phyloP scores from a whole-genome alignment of 177 flowering plant species.

The Vitis hybrid region DNA sequence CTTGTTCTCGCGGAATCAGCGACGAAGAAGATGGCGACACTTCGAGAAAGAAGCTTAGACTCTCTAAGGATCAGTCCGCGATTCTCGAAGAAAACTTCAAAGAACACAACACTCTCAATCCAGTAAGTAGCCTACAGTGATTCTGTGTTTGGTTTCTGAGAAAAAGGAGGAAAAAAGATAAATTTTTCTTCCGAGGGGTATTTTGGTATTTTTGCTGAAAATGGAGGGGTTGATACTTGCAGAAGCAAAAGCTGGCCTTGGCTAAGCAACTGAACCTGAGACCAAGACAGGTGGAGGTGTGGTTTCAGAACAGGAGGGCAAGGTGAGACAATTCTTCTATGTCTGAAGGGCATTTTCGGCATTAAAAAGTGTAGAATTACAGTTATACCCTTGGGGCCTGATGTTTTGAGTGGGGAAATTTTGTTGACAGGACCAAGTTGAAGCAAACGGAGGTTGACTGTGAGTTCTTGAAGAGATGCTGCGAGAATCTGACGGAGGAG shows the following conservation, averaged over 20 bases:
- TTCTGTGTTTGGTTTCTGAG: constrained; percentile 7
- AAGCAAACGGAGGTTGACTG: constrained; percentile 97
- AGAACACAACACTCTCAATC: constrained; percentile 85
- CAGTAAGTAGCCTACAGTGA: constrained; percentile 40
- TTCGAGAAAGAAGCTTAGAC: constrained; percentile 63
- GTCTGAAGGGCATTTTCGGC: neutral
- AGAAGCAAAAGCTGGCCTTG: constrained; percentile 87
- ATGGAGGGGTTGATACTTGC: constrained; percentile 15
- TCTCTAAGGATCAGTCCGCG: constrained; percentile 70
- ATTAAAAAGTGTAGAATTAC: neutral
- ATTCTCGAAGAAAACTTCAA: constrained; percentile 70
- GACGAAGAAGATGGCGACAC: constrained; percentile 76
- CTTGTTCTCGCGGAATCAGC: constrained; percentile 52
- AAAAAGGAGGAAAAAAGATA: constrained; percentile 2
- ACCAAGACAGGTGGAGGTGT: constrained; percentile 91
- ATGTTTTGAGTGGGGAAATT: neutral
- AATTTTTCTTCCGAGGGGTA: neutral
- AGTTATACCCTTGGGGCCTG: neutral
- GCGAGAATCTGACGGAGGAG: constrained; percentile 87
- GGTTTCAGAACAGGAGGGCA: constrained; percentile 96
- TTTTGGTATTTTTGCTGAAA: neutral
- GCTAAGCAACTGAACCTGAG: constrained; percentile 81
- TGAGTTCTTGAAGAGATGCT: constrained; percentile 83
- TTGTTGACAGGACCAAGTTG: constrained; percentile 74
- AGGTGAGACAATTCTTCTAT: constrained; percentile 44